These are phyloP conservation scores for Zelopaecilomyces penicillatus DNA, from an alignment of 2,329 filamentous ascomycete genomes.

Conservation along the genomic window DNA sequence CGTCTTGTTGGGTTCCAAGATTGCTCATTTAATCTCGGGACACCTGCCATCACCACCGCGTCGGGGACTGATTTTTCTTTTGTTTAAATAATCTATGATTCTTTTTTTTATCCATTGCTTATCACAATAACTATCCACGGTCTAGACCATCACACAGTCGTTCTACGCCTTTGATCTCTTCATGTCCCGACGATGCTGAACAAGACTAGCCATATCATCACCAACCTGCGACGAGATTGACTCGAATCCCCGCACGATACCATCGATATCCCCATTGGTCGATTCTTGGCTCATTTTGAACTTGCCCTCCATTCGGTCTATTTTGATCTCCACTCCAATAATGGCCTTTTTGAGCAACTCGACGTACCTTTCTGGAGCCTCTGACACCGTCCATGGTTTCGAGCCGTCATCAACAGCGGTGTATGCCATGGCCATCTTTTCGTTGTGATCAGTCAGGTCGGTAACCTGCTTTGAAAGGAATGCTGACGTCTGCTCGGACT, in stretches of 20 bases:
- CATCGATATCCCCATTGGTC: conserved; percentile 41
- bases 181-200: conserved; percentile 21
- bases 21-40: too few species aligned
- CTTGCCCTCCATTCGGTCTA: conserved; percentile 49
- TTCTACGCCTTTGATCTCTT: conserved; percentile 10
- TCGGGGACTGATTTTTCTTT: too few species aligned
- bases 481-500: conserved; percentile 30
- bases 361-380: conserved; percentile 49
- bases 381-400: conserved; percentile 45
- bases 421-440: conserved; percentile 50
- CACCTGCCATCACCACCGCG: too few species aligned
- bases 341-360: conserved; percentile 50
- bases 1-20: too few species aligned
- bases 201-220: conserved; percentile 22
- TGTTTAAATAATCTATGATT: too few species aligned
- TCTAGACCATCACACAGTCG: background rate
- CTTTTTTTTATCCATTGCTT: too few species aligned
- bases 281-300: conserved; percentile 62
- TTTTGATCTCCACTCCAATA: conserved; percentile 51
- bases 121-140: too few species aligned
- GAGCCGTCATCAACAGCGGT: conserved; percentile 22
- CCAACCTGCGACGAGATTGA: conserved; percentile 22
- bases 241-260: conserved; percentile 49
- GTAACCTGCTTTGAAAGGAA: conserved; percentile 45
- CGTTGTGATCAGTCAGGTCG: conserved; percentile 43